Evolutionary conservation across 73 alveolate genomes (phyloP), one percentile per base, ranked within the genome.

Genomic region (Paramecium tetraurelia): DNA sequence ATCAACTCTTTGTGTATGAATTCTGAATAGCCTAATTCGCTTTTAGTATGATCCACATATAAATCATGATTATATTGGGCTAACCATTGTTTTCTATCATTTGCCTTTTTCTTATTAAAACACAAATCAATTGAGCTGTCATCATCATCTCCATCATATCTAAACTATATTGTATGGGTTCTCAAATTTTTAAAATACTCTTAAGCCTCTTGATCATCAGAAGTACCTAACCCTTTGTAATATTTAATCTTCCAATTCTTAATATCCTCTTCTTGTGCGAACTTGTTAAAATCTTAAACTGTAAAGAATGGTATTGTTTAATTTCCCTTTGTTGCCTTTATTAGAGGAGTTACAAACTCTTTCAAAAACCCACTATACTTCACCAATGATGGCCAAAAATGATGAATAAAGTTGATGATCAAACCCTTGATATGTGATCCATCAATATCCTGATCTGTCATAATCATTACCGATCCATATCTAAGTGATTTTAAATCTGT

Each of bases 151-250:
- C 94, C 96, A 16, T 41, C 92, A 93, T 98, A 99, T 83, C 97
- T 96, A 75, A 99, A 98, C 20, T 94, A 95, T 38, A 98, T 97
- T 36, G 95, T 88, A 95, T 99, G 99, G n/a, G 95, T 86, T 77
- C 88, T 93, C 29, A 99, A 93, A 92, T 94, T 93, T 50, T 98
- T 92, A 97, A 99, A 99, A 95, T 99, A 99, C 84, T 98, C 99
- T 85, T 99, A 97, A 58, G 99, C 99, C 95, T 99, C 99, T 86
- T 96, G 93, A 75, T 97, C 96, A 18, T 99, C 96, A 40, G 99
- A 98, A n/a, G 99, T 99, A 59, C 99, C 99, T 38, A 99, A 98
- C 38, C 99, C 99, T 98, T 99, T 99, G 98, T 99, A 99, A 95
- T 99, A 99, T 92, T 99, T 99, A 85, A 98, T 96, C 84, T 98